These are phyloP conservation scores for Metarhizium rileyi DNA, from an alignment of 2,329 filamentous ascomycete genomes.

Conservation along the genomic window DNA sequence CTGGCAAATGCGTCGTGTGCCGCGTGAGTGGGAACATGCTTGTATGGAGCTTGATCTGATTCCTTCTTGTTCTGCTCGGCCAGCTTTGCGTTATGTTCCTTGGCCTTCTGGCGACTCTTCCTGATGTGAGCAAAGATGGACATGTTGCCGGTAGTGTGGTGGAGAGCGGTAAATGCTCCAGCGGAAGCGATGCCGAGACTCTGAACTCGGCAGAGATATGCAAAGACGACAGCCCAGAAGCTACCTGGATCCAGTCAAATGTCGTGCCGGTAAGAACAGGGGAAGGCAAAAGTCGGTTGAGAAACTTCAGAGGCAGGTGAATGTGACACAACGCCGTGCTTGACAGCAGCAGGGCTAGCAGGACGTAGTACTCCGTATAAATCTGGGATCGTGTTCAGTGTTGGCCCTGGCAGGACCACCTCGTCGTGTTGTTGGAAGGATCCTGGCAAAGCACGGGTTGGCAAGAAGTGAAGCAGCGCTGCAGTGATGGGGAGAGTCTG, in stretches of 20 bases:
- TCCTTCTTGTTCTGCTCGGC: slow-evolving; percentile 37
- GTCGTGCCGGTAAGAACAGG: neutral
- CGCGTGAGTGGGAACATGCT: slow-evolving; percentile 52
- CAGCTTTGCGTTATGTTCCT: slow-evolving; percentile 40
- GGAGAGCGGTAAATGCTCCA: neutral
- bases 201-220: neutral
- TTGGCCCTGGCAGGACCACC: slow-evolving; percentile 3
- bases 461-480: neutral
- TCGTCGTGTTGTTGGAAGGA: neutral
- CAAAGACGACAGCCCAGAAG: neutral
- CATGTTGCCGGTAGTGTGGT: slow-evolving; percentile 28
- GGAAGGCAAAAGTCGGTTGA: neutral
- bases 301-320: neutral
- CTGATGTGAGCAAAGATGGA: slow-evolving; percentile 47
- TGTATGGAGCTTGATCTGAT: slow-evolving; percentile 35
- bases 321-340: neutral
- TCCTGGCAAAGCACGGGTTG: neutral
- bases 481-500: neutral
- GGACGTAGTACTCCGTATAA: too few relatives aligned
- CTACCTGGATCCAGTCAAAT: neutral
- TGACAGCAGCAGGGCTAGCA: neutral
- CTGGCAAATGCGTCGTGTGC: slow-evolving; percentile 46
- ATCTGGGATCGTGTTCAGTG: slow-evolving; percentile 1
- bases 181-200: neutral
- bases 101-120: slow-evolving; percentile 43